Evolutionary conservation across 257 asterid genomes (phyloP).

Genomic region (Solanum stenotomum): DNA sequence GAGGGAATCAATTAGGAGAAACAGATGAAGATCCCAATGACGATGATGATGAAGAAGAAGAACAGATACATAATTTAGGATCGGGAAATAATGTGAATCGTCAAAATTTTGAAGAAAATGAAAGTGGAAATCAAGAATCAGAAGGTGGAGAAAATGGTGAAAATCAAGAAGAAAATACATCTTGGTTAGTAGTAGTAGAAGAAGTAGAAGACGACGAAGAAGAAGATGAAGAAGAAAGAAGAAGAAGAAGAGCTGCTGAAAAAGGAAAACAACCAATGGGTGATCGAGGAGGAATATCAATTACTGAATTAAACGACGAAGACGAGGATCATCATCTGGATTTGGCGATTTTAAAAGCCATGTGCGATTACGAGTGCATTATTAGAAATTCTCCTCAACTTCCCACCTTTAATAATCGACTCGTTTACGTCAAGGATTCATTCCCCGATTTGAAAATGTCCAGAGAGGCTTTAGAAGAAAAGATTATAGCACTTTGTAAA

Average conservation of each 20-base stretch:
- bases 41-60: background rate
- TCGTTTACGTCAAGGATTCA: background rate
- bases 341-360: background rate
- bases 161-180: background rate
- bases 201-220: background rate
- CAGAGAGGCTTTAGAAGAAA: background rate
- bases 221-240: background rate
- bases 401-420: background rate
- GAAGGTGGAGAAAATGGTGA: background rate
- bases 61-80: background rate
- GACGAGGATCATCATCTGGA: background rate
- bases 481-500: background rate
- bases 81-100: background rate
- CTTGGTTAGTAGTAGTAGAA: background rate
- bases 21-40: background rate
- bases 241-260: background rate
- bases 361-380: background rate
- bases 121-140: background rate
- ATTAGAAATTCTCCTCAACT: background rate
- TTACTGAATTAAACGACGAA: background rate
- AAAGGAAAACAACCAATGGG: background rate
- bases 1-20: background rate
- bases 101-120: background rate
- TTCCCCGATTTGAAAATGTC: background rate
- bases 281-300: background rate